Base-by-base conservation (phyloP, 2,329 filamentous ascomycete species). In the Sarocladiaceae sp. region DNA sequence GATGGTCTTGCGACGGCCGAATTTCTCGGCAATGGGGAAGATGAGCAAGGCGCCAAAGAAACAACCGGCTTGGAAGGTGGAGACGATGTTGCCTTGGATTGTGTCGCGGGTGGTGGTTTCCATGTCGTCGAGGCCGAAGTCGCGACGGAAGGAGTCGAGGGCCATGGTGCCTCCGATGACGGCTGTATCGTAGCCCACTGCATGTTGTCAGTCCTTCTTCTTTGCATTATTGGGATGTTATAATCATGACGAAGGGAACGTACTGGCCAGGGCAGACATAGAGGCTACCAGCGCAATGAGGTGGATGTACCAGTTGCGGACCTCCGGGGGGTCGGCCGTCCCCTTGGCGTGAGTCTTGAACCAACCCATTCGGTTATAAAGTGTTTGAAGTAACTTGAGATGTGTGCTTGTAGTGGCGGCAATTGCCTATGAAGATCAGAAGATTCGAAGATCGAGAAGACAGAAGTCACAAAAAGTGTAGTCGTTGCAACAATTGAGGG, bases 1-100 rank as follows among this genome's bases (percentile, higher is more conserved):
- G 55, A 78, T 70, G 15, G 72, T 72, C 52, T 66, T 70, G 53
- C 68, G 72, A 7, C 76, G 73, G 20, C 76, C 76, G 56, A 71
- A 70, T 52, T 66, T 69, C 51, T 79, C 75, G 3, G 71, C 74
- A 29, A 78, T 66, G 20, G 74, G 74, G 54, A 75, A 77, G 4
- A 65, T 70, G 25, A 66, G 42, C 12, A 73, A 59, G 12, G 67
- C 65, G 42, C 70, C 70, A 49, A 71, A 67, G 60, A 73, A 72
- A 55, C 68, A 70, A 17, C 70, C 70, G 7, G 67, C 70, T 55
- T 72, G 65, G 33, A 65, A 65, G 29, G 61, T 66, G 18, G 66
- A 71, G 8, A 71, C 68, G 47, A 71, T 71, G 57, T 72, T 71
- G 56, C 62, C 67, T 55, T 67, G 65, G 15, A 66, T 59, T 4